Evolutionary conservation across 176 grass and related monocot genomes (phyloP), one percentile per base, ranked within the genome.

Genomic region (Carex cristatella): DNA sequence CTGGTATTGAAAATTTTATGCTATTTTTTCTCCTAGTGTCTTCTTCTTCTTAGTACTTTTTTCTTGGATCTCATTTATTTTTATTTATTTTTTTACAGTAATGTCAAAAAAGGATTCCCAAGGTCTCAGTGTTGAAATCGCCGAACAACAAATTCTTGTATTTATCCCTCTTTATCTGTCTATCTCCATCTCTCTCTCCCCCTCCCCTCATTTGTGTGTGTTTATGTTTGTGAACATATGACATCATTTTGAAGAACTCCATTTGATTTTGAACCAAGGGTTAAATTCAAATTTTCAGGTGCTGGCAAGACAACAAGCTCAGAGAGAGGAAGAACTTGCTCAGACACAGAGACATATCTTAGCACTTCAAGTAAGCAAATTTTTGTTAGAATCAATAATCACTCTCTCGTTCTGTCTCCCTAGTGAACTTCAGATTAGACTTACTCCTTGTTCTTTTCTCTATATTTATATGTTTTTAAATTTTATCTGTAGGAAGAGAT

Each of bases 91-190:
- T 56, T 79, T 94, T 89, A 62, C 88, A 99, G 96, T 79, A 88
- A 68, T 83, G 83, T 72, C 63, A 49, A 94, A 94, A 85, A 90
- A 90, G 67, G 91, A 99, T 64, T 76, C 85, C 65, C 89, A 90
- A 87, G 64, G 53, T 54, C 81, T 89, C 56, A 92, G 61, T 66
- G 85, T 84, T 84, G 96, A 87, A 88, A 85, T 88, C 46, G 88
- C 96, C 46, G 96, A 99, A 85, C 96, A 99, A 61, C 96, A 99
- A 87, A 99, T 99, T 91, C 87, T 99, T 89, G 96, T 99, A 94
- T 51, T 51, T 51, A 11, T 51, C 2, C 48, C 48, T 10, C 86
- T 11, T 51, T 51, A 51, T 51, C 2, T 10, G 9, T 10, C 86
- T 81, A 64, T 73, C 15, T 35, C 32, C 7, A 33, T 16, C 65